Evolutionary conservation across 495 filamentous ascomycete genomes (phyloP).

Genomic region (Bacidia rubella): DNA sequence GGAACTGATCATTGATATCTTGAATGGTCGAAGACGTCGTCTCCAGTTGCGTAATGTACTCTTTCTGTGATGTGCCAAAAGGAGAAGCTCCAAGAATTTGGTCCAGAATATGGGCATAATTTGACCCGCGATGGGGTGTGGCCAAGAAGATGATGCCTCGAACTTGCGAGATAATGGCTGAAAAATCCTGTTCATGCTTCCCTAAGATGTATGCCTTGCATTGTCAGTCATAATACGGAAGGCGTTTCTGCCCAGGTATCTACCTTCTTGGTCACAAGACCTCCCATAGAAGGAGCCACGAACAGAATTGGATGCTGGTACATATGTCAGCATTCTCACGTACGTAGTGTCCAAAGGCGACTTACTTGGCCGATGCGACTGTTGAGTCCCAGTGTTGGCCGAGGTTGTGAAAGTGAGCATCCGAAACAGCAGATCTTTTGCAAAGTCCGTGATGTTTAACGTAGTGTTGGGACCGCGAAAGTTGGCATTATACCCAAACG

Average conservation of each 20-base stretch:
- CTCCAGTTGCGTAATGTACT: slow-evolving; percentile 32
- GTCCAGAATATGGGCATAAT: slow-evolving; percentile 27
- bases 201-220: slow-evolving; percentile 26
- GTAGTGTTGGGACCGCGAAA: slow-evolving; percentile 10
- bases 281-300: slow-evolving; percentile 20
- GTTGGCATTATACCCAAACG: slow-evolving; percentile 25
- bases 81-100: slow-evolving; percentile 15
- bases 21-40: slow-evolving; percentile 24
- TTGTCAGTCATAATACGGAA: not conserved
- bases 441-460: slow-evolving; percentile 21
- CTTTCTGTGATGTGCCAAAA: slow-evolving; percentile 13
- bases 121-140: slow-evolving; percentile 36
- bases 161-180: slow-evolving; percentile 22
- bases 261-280: slow-evolving; percentile 31
- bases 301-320: slow-evolving; percentile 17
- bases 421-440: slow-evolving; percentile 22
- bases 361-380: not conserved
- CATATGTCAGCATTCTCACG: not conserved
- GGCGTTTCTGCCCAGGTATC: not conserved
- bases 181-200: slow-evolving; percentile 25
- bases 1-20: slow-evolving; percentile 36
- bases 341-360: not conserved
- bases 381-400: not conserved
- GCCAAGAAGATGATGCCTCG: slow-evolving; percentile 32
- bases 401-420: slow-evolving; percentile 15